Conservation (phyloP, 208 protist genomes). For the Porcisia deanei region DNA sequence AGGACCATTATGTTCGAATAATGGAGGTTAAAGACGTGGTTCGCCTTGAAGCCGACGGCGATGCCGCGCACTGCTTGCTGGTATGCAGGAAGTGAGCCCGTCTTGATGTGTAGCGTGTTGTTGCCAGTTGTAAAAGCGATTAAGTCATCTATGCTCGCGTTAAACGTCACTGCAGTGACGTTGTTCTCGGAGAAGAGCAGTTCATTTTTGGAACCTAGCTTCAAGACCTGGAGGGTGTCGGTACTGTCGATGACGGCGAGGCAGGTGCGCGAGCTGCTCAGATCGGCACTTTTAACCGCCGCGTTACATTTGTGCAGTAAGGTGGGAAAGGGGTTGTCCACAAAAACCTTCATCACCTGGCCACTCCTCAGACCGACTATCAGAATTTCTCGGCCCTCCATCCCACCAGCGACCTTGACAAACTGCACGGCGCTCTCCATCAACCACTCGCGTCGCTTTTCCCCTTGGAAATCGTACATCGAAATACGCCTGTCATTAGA, state of each 20-base stretch:
- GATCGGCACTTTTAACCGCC: conserved; percentile 89
- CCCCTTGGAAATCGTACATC: conserved; percentile 92
- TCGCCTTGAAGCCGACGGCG: conserved; percentile 96
- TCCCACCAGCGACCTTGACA: conserved; percentile 94
- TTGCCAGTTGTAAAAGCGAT: conserved; percentile 91
- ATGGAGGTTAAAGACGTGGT: conserved; percentile 94
- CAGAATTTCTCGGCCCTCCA: conserved; percentile 87
- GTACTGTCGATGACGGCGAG: conserved; percentile 95
- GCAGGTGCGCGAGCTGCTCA: conserved; percentile 84
- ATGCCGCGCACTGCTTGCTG: conserved; percentile 93
- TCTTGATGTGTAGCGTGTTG: conserved; percentile 94
- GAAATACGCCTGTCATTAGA: conserved; percentile 89
- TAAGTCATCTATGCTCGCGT: conserved; percentile 95
- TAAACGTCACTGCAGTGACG: conserved; percentile 93
- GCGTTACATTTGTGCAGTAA: conserved; percentile 82
- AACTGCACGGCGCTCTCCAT: conserved; percentile 94
- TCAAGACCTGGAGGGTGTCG: conserved; percentile 87
- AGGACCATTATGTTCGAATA: conserved; percentile 81
- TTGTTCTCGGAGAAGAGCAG: conserved; percentile 91
- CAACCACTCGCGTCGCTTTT: conserved; percentile 94
- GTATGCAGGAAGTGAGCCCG: conserved; percentile 90
- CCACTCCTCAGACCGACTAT: conserved; percentile 95
- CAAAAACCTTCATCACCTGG: conserved; percentile 92
- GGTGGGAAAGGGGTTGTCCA: conserved; percentile 97
- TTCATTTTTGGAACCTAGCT: conserved; percentile 82